Evolutionary conservation across 2,329 filamentous ascomycete species (phyloP).

Genomic region (Beauveria bassiana): DNA sequence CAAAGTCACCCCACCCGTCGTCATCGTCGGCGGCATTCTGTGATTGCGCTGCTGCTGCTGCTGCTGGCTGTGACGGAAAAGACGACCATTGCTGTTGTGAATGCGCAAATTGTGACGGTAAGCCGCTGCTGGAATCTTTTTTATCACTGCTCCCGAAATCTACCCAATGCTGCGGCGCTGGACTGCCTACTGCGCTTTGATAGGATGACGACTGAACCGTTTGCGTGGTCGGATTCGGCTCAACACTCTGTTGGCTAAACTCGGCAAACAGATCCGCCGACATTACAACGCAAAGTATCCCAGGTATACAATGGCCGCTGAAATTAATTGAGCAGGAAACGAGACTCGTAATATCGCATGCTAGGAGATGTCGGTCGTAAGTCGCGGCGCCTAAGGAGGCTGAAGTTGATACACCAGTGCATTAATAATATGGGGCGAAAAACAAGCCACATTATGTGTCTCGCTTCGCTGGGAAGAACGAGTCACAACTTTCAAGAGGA

Average conservation of each 20-base stretch:
- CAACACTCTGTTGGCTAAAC: constrained; percentile 3
- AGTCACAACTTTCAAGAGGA: no score
- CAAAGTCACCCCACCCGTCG: constrained; percentile 62
- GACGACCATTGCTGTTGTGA: constrained; percentile 25
- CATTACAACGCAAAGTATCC: not conserved
- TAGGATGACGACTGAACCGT: constrained; percentile 14
- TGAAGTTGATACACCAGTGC: not conserved
- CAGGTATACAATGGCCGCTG: not conserved
- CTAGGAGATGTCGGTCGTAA: no score
- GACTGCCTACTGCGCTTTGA: constrained; percentile 12
- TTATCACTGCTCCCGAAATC: constrained; percentile 13
- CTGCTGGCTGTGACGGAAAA: constrained; percentile 20
- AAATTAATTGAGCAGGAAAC: not conserved
- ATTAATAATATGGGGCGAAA: not conserved
- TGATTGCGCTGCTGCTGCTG: constrained; percentile 7
- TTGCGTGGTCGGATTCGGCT: constrained; percentile 14
- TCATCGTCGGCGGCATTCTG: constrained; percentile 38
- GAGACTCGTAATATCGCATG: not conserved
- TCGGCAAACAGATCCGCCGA: constrained; percentile 13
- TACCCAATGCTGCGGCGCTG: constrained; percentile 20
- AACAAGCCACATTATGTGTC: not conserved
- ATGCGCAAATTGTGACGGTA: constrained; percentile 12
- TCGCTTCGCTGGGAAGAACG: not conserved
- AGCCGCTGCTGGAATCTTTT: constrained; percentile 12
- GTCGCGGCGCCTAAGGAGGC: no score